phyloP scores from a whole-genome alignment of 371 early-diverging fungal genomes.

The Mortierella sp. region DNA sequence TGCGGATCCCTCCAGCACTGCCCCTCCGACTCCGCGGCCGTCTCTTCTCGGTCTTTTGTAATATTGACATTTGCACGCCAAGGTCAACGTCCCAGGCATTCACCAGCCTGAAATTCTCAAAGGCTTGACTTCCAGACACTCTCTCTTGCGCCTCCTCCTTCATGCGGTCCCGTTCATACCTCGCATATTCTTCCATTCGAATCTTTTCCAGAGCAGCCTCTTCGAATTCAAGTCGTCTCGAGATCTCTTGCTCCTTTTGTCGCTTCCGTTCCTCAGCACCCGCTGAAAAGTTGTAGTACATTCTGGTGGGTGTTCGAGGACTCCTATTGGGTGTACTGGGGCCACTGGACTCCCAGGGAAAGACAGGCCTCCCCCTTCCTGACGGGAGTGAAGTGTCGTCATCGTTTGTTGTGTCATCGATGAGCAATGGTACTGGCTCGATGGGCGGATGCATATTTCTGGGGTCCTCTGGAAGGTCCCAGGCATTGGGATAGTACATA shows the following conservation, averaged over 20 bases:
- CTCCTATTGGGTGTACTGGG: constrained; percentile 6
- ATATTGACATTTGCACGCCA: constrained; percentile 47
- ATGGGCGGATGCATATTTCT: constrained; percentile 24
- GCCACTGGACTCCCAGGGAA: constrained; percentile 48
- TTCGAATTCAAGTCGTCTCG: constrained; percentile 25
- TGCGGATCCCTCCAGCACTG: constrained; percentile 46
- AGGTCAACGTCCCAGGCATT: constrained; percentile 54
- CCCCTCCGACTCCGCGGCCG: constrained; percentile 50
- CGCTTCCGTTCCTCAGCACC: constrained; percentile 32
- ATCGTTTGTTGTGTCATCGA: constrained; percentile 24
- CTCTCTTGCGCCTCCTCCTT: constrained; percentile 34
- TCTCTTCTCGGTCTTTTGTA: constrained; percentile 51
- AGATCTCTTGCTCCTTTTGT: constrained; percentile 22
- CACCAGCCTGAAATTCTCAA: constrained; percentile 50
- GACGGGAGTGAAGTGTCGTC: constrained; percentile 38
- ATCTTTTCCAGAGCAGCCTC: constrained; percentile 37
- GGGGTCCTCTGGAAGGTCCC: constrained; percentile 53
- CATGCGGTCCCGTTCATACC: constrained; percentile 44
- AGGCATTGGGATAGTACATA: constrained; percentile 53
- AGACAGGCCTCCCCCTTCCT: constrained; percentile 39
- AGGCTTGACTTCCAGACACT: constrained; percentile 40
- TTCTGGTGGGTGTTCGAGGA: constrained; percentile 33
- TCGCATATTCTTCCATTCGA: constrained; percentile 25
- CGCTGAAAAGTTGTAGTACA: constrained; percentile 43
- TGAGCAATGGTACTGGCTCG: constrained; percentile 13